A percentile compares a stretch with the other conserved stretches of the same genome.
Evolutionary conservation across 345 rosid genomes (phyloP).

Genomic region (Linum tenue): DNA sequence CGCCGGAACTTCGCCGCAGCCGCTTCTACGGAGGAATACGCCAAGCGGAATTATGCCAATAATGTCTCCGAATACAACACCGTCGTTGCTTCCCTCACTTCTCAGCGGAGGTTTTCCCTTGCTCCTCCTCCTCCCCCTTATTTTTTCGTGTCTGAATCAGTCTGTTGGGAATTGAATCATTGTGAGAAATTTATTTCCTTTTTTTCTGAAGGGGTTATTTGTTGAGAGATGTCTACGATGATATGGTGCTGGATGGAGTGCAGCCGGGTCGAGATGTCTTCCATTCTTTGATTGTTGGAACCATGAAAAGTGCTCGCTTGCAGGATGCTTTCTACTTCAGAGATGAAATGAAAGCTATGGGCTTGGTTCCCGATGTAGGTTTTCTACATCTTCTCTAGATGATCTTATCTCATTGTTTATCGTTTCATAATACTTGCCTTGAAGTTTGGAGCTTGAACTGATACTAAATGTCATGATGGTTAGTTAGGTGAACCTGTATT

Average conservation of each 20-base stretch:
- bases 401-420: too few species aligned
- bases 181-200: not conserved
- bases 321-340: constrained; percentile 75
- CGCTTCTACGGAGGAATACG: constrained; percentile 32
- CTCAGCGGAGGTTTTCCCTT: constrained; percentile 61
- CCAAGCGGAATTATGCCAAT: constrained; percentile 69
- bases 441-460: not conserved
- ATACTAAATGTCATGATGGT: not conserved
- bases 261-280: constrained; percentile 71
- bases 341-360: constrained; percentile 81
- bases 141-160: not conserved
- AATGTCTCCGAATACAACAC: constrained; percentile 66
- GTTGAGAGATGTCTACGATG: constrained; percentile 80
- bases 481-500: not conserved
- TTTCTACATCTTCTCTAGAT: not conserved
- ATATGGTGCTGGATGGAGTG: constrained; percentile 90
- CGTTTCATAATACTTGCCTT: not conserved
- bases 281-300: constrained; percentile 69
- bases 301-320: constrained; percentile 81
- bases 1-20: constrained; percentile 41
- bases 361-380: constrained; percentile 85
- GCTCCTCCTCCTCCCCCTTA: not conserved
- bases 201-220: constrained; percentile 40
- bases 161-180: not conserved
- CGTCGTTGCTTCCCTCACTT: constrained; percentile 49